Base-by-base conservation (phyloP, 2,329 filamentous ascomycete genomes). In the Phialemonium atrogriseum region DNA sequence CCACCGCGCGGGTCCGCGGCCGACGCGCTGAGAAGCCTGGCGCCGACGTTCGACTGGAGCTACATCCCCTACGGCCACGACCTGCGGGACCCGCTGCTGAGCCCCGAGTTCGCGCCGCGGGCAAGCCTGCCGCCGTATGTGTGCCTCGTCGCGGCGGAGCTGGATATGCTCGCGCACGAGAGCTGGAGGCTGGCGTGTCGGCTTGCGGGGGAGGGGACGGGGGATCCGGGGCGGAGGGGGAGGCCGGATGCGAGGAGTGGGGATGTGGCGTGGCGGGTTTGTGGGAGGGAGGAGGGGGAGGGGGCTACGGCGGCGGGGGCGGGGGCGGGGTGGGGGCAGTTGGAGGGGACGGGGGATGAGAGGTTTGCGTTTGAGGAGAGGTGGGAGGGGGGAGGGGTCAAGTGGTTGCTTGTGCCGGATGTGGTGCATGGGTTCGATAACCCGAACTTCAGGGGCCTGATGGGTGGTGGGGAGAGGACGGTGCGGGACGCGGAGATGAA, bases 161-260 rank as follows among this genome's bases (percentile, higher is more conserved):
- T 64, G 33, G 67, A 70, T 43, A 56, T 65, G 46, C 43, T 68
- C 10, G 56, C 55, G 2, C 49, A 56, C 20, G 67, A 68, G 44
- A 52, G 41, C 7, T 62, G 55, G 54, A 41, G 52, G 17, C 45
- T 62, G 46, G 55, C 55, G 14, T 53, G 48, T 33, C 48, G 43
- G 27, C 35, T 63, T 4, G 54, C 54, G 5, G 55, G 53, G 15
- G 38, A 46, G 8, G 42, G 47, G n/a, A 47, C 54, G 21, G 13
- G 42, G n/a, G 48, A 50, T 8, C 42, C 35, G 15, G 46, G 56
- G 5, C 56, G 55, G 8, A 41, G 49, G 30, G 39, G 44, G n/a
- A n/a, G n/a, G n/a, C n/a, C n/a, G n/a, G n/a, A n/a, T n/a, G n/a
- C n/a, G n/a, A n/a, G n/a, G 44, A 52, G 41, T 7, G 61, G 55